Evolutionary conservation across 768 basidiomycete species (phyloP).

Genomic region (Antrodiella citrinella): DNA sequence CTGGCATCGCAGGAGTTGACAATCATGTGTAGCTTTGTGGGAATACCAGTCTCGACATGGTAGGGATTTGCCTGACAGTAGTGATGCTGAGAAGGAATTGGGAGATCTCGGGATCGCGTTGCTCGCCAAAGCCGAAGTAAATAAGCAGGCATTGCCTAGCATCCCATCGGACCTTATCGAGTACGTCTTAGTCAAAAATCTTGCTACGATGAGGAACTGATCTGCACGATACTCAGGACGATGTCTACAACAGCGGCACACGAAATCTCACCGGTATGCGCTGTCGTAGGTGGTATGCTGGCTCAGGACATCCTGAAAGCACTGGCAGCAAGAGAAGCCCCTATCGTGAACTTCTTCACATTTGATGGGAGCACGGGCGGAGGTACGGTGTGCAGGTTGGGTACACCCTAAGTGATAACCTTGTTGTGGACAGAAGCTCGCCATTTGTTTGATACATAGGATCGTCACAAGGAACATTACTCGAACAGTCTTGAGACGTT

Average conservation of each 20-base stretch:
- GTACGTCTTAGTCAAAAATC: slow-evolving; percentile 37
- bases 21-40: slow-evolving; percentile 64
- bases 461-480: too few relatives aligned
- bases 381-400: slow-evolving; percentile 56
- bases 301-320: slow-evolving; percentile 94
- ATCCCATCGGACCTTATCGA: slow-evolving; percentile 54
- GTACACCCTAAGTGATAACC: slow-evolving; percentile 28
- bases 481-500: too few relatives aligned
- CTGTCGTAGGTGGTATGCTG: slow-evolving; percentile 89
- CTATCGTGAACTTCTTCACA: slow-evolving; percentile 85
- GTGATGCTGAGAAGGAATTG: slow-evolving; percentile 45
- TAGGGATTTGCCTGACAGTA: slow-evolving; percentile 47
- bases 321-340: slow-evolving; percentile 82
- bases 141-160: slow-evolving; percentile 52
- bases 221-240: slow-evolving; percentile 39
- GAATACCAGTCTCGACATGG: slow-evolving; percentile 61
- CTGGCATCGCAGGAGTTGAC: slow-evolving; percentile 3
- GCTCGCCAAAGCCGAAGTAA: slow-evolving; percentile 56
- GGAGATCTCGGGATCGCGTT: slow-evolving; percentile 55
- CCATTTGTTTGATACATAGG: not conserved
- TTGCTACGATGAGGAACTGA: not conserved
- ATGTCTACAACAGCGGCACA: slow-evolving; percentile 60
- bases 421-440: not conserved
- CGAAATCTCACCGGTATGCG: slow-evolving; percentile 91
- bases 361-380: slow-evolving; percentile 81